Evolutionary conservation across 1,139 yeast species (phyloP), one percentile per base, ranked within the genome.

Genomic region (Starmera stellimalicola): DNA sequence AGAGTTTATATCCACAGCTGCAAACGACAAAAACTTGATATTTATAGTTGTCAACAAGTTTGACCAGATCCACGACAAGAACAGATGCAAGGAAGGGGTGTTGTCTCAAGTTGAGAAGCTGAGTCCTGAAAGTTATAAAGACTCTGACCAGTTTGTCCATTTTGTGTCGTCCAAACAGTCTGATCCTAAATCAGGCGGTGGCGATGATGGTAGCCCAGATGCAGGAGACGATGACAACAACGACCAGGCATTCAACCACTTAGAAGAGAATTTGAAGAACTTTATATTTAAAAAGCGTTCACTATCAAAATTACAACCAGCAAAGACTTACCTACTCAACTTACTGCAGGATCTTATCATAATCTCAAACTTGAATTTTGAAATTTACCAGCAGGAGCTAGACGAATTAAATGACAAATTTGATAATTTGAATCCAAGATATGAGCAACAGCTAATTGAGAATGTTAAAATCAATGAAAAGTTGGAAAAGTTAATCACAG

Each of bases 1-100:
- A 48, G 98, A 93, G 50, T 93, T 93, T 49, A 84, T 93, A 36
- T 69, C 91, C 5, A 76, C 85, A 27, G 95, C 96, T 2, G 91
- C 95, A 1, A 78, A 79, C 35, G 99, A 93, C 50, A 91, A 88
- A 58, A 77, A 93, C 41, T 73, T 87, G 43, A 84, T 91, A 33
- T 93, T 93, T 52, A 87, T 93, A 52, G 97, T 93, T 15, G 94
- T 91, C 30, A 93, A 93, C 60, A 73, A 83, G 50, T 93, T 85
- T 54, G 97, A 91, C 58, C 77, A 73, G 42, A 88, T 91, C 42
- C 69, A 65, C 41, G 84, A 87, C 53, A 82, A 85, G 52, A 73
- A 77, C 33, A 73, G 82, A 41, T 93, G 99, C 57, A 74, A 70
- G 54, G 63, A 69, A 29, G 67, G 80, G 38, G 85, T 93, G 32